Conservation (phyloP, 352 stramenopile species). For the Peronospora belbahrii region DNA sequence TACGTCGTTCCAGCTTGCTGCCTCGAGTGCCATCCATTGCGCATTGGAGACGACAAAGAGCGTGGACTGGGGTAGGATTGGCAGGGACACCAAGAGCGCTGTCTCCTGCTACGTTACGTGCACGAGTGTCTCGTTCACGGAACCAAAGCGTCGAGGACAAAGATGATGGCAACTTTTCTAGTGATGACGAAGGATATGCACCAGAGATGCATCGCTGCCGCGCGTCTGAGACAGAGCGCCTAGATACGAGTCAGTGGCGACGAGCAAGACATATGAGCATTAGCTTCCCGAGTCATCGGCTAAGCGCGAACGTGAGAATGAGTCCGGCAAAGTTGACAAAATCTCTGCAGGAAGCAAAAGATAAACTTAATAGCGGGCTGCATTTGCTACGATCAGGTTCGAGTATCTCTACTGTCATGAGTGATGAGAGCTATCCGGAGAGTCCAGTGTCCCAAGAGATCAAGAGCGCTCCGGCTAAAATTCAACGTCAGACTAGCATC, state of each 20-base stretch:
- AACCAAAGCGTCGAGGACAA: slow-evolving; percentile 20
- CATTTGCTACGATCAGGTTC: slow-evolving; percentile 44
- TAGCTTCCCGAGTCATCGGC: slow-evolving; percentile 22
- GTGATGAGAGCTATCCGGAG: slow-evolving; percentile 42
- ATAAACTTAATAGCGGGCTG: slow-evolving; percentile 27
- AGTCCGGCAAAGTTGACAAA: slow-evolving; percentile 24
- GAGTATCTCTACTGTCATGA: slow-evolving; percentile 32
- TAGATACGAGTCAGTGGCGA: slow-evolving; percentile 18
- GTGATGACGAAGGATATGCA: slow-evolving; percentile 46
- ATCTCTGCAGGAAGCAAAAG: slow-evolving; percentile 23
- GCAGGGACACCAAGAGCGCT: slow-evolving; percentile 21
- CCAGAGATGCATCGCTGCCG: slow-evolving; percentile 17
- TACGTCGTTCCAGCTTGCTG: slow-evolving; percentile 13
- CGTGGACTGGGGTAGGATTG: slow-evolving; percentile 29
- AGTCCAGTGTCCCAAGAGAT: slow-evolving; percentile 19
- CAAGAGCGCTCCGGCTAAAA: slow-evolving; percentile 11
- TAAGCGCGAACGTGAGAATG: slow-evolving; percentile 26
- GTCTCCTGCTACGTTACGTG: slow-evolving; percentile 25
- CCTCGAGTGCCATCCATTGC: slow-evolving; percentile 14
- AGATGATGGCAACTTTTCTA: slow-evolving; percentile 52
- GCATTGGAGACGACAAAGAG: slow-evolving; percentile 29
- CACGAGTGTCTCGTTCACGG: slow-evolving; percentile 22
- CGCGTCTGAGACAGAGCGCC: slow-evolving; percentile 9
- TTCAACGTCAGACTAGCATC: slow-evolving; percentile 19
- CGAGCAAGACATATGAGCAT: slow-evolving; percentile 24